These are phyloP conservation scores for Argentina anserina DNA, from an alignment of 306 rosid species.

Conservation along the genomic window DNA sequence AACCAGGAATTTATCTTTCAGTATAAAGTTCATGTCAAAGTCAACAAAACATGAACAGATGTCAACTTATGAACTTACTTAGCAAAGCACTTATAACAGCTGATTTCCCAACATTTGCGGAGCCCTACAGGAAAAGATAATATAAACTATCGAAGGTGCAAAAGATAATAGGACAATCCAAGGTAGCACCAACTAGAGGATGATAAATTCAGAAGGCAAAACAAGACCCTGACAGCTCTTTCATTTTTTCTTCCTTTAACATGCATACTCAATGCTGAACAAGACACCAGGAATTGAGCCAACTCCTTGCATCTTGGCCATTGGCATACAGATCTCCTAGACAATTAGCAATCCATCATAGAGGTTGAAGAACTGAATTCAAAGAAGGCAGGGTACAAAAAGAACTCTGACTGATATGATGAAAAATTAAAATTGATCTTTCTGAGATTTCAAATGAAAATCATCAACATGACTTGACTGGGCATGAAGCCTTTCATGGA, in stretches of 20 bases:
- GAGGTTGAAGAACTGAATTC: neutral
- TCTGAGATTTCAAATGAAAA: neutral
- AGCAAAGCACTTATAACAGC: constrained; percentile 88
- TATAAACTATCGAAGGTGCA: neutral
- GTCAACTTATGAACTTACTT: constrained; percentile 47
- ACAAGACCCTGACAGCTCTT: neutral
- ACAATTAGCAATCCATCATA: neutral
- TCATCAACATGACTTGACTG: neutral
- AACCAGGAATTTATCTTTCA: constrained; percentile 4
- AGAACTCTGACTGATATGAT: neutral
- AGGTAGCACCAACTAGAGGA: neutral
- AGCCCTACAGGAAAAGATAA: constrained; percentile 46
- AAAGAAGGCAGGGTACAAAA: neutral
- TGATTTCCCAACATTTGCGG: constrained; percentile 98
- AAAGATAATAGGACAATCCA: neutral
- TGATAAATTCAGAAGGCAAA: neutral
- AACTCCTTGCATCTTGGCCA: neutral
- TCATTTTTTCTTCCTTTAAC: neutral
- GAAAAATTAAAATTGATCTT: neutral
- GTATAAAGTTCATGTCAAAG: neutral
- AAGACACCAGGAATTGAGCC: neutral
- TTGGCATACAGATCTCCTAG: neutral
- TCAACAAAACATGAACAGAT: neutral
- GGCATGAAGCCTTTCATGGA: neutral
- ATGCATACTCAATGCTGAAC: neutral